Evolutionary conservation across 2,329 filamentous ascomycete genomes (phyloP).

Genomic region (Salinomyces thailandicus): DNA sequence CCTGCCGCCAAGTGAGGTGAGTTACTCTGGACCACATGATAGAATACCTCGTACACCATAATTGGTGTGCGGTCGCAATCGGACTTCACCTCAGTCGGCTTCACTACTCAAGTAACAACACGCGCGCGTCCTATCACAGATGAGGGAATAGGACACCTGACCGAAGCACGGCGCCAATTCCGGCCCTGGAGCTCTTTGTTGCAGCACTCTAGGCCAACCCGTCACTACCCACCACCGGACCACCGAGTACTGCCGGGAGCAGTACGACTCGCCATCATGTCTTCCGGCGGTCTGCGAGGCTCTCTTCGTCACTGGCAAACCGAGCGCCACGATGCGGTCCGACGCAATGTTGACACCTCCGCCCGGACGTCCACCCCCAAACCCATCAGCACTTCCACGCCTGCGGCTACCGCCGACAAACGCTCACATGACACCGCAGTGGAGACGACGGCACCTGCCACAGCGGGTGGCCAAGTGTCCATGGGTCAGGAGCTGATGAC

Average conservation of each 20-base stretch:
- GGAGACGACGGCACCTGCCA: not conserved
- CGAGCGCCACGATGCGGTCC: conserved; percentile 21
- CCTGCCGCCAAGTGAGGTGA: no score
- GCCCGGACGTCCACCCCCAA: conserved; percentile 18
- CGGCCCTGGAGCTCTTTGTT: conserved; percentile 21
- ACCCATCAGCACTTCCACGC: conserved; percentile 1
- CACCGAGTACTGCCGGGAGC: not conserved
- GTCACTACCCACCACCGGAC: not conserved
- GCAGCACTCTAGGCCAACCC: conserved; percentile 16
- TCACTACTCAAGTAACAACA: no score
- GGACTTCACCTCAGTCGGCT: no score
- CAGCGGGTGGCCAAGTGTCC: not conserved
- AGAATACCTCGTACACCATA: no score
- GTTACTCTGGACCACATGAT: no score
- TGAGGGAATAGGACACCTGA: no score
- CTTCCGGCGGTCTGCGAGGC: conserved; percentile 14
- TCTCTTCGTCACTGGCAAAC: conserved; percentile 21
- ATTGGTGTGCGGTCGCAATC: no score
- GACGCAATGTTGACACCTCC: conserved; percentile 20
- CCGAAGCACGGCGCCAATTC: no score
- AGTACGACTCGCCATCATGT: conserved; percentile 16
- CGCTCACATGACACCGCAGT: conserved; percentile 19
- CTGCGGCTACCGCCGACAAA: conserved; percentile 10
- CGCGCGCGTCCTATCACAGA: no score
- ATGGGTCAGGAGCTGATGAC: conserved; percentile 71